Evolutionary conservation across 1,139 yeast genomes (phyloP).

Genomic region (Taiozyma sp.): DNA sequence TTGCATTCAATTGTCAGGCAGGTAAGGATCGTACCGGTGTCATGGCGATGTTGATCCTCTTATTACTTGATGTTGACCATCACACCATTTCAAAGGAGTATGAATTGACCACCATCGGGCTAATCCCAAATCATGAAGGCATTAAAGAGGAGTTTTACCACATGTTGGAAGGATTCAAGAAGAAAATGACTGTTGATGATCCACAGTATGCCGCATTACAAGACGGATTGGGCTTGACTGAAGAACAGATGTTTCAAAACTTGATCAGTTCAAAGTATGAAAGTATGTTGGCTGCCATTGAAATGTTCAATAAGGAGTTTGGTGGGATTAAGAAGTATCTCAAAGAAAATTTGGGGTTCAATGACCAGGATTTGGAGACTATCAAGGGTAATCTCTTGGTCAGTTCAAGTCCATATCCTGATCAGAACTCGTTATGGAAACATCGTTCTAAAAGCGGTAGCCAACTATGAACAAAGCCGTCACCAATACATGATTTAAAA

Average conservation of each 20-base stretch:
- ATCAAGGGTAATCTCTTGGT: constrained; percentile 44
- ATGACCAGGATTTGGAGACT: constrained; percentile 41
- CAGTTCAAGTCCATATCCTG: constrained; percentile 13
- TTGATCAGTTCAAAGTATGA: constrained; percentile 66
- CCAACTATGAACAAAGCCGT: constrained; percentile 6
- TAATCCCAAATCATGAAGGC: constrained; percentile 43
- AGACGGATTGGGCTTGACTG: constrained; percentile 14
- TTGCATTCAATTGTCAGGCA: constrained; percentile 76
- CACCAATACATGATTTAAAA: neutral
- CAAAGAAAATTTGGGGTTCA: constrained; percentile 40
- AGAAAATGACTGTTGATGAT: constrained; percentile 10
- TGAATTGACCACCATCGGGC: constrained; percentile 68
- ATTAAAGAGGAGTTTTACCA: constrained; percentile 33
- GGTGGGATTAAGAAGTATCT: constrained; percentile 56
- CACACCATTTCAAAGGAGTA: constrained; percentile 68
- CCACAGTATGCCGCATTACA: constrained; percentile 3
- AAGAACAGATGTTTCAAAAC: constrained; percentile 35
- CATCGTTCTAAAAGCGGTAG: constrained; percentile 15
- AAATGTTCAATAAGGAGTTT: constrained; percentile 41
- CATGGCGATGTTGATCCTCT: constrained; percentile 59
- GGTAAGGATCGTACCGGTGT: constrained; percentile 89
- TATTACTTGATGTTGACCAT: constrained; percentile 60
- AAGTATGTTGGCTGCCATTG: constrained; percentile 65
- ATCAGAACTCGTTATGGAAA: constrained; percentile 15
- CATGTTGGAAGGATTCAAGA: constrained; percentile 18